Evolutionary conservation across 2,329 filamentous ascomycete species (phyloP), one percentile per base, ranked within the genome.

Genomic region (Neonectria sp.): DNA sequence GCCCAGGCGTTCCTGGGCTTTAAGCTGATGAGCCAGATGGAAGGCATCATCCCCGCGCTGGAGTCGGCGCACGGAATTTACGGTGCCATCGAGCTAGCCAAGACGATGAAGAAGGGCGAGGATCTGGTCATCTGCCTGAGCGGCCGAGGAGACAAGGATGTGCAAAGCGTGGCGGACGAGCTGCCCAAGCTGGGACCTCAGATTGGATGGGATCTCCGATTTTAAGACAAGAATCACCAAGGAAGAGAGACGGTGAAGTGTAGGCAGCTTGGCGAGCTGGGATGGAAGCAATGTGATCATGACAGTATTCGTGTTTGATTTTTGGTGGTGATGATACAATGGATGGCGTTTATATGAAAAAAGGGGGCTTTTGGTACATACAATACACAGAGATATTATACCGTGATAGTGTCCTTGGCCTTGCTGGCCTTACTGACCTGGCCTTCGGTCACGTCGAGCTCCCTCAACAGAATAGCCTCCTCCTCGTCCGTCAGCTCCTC

Each of bases 121-220:
- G 95, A 98, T 77, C 84, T 99, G 31, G 95, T 99, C 67, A 95
- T 99, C 70, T 98, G 95, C 83, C 81, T 99, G 43, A 97, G 93
- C 78, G 96, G 96, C 9, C 88, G 96, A 74, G 96, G 96, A 70
- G 96, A 99, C 83, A 99, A 99, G 90, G 96, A 99, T 79, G 96
- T 99, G 66, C 95, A 99, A 89, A 97, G 94, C 77, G 95, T 99
- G 58, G 96, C 96, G 0, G 96, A 99, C 78, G 94, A 97, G 83
- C 83, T 99, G 78, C 95, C 95, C 21, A 93, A 88, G 73, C 82
- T 99, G 69, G 95, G 96, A 0, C 96, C 96, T 8, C 86, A 92
- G 85, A 98, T 99, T 81, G 94, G 88, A 65, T 92, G 90, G 90
- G 89, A 92, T 73, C 78, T 92, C 75, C 85, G 90, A 37, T 92